Conservation (phyloP, 345 rosid species). For the Psidium friedrichsthalianum region DNA sequence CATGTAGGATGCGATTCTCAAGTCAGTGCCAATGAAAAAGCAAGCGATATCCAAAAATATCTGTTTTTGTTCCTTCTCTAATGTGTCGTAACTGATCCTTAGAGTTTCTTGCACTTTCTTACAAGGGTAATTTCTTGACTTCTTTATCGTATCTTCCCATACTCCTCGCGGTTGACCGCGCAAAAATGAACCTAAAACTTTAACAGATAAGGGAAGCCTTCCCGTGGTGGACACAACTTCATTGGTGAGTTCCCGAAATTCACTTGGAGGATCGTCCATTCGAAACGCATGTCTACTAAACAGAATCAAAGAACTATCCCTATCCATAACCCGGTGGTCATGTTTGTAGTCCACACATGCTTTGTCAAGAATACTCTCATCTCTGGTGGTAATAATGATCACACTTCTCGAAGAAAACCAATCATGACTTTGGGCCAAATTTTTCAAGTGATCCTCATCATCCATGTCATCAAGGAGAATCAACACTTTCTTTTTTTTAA, state of each 20-base stretch:
- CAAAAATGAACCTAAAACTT: background rate
- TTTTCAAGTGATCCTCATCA: background rate
- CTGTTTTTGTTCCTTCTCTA: background rate
- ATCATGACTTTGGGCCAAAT: background rate
- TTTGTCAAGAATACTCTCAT: background rate
- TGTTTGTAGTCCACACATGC: background rate
- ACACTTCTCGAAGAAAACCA: background rate
- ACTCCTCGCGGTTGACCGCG: background rate
- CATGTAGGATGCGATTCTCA: background rate
- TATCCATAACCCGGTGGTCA: background rate
- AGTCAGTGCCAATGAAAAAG: background rate
- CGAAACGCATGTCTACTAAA: background rate
- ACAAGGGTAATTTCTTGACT: background rate
- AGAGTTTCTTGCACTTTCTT: background rate
- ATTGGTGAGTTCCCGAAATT: background rate
- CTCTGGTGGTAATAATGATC: background rate
- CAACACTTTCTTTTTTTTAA: conserved; percentile 5
- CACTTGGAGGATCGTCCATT: background rate
- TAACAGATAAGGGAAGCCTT: background rate
- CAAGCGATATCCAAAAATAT: background rate
- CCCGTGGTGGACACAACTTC: background rate
- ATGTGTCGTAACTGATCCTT: background rate
- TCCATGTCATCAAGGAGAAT: conserved; percentile 2
- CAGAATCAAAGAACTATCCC: background rate
- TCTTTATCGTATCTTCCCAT: background rate